Base-by-base conservation (phyloP, 306 rosid genomes). In the Sicyos baderoa region DNA sequence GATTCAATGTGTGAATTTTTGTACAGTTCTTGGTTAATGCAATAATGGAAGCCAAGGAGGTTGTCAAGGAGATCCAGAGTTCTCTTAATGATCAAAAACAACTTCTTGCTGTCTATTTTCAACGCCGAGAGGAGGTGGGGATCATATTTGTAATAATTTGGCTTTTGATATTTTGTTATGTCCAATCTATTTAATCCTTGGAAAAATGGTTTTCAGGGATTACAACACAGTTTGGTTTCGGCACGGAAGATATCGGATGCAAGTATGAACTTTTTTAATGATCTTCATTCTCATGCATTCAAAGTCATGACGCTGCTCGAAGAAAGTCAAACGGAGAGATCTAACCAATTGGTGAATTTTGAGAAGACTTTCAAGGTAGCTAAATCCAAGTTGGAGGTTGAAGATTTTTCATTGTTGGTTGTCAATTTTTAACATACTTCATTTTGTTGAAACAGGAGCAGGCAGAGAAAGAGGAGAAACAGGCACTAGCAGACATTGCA, bases 361-460 rank as follows among this genome's bases (percentile, higher is more conserved):
- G 96, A 87, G 85, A 86, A 77, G 84, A 81, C 50, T 80, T 92
- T 92, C 70, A 85, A 86, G 98, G 98, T 89, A 79, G 47, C 75
- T 1, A n/a, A 59, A 45, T 9, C 15, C 16, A 52, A 17, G 48
- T 64, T 21, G 13, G 4, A 23, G n/a, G 7, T 21, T 22, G 22
- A 67, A 45, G 56, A 23, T 45, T 45, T 14, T 48, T 27, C 32
- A 16, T 29, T 29, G 32, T 19, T 40, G 16, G 4, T 14, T 54
- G 32, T 40, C 63, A 52, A 54, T 35, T 18, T 17, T 0, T 57
- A 37, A 25, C 61, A 3, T 47, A 25, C 63, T 77, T 29, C 4
- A 29, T 69, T 70, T 74, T 18, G 17, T 77, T 29, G 53, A 73
- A 82, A 88, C 90, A 92, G 98, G 95, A 87, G 64, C 86, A 86